Evolutionary conservation across 2,329 filamentous ascomycete genomes (phyloP).

Genomic region (Colletotrichum liriopes): DNA sequence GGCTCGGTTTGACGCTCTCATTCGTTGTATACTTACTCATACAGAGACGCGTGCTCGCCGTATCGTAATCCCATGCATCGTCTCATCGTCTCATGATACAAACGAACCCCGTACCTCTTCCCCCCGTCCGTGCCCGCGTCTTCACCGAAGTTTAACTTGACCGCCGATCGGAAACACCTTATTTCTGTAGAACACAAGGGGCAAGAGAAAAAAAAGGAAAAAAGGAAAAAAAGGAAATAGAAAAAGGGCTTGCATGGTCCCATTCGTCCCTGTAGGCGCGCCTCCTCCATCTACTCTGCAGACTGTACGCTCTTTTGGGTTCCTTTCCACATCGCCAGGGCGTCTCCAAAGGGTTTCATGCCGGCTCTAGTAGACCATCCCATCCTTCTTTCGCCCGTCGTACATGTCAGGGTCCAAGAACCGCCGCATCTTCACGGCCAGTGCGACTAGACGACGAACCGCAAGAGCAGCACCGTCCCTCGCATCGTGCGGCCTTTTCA

Average conservation of each 20-base stretch:
- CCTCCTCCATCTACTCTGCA: not conserved
- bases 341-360: slow-evolving; percentile 14
- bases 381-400: not conserved
- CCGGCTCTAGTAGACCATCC: not conserved
- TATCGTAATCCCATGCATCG: not conserved
- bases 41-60: not conserved
- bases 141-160: slow-evolving; percentile 35
- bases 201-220: too few species aligned
- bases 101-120: not conserved
- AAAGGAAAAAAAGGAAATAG: not conserved
- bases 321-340: not conserved
- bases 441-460: not conserved
- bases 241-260: not conserved
- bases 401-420: not conserved
- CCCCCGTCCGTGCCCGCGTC: not conserved
- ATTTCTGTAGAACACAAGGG: not conserved
- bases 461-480: not conserved
- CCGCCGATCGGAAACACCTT: slow-evolving; percentile 33
- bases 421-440: not conserved
- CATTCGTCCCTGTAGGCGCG: not conserved
- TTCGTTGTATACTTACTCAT: too few species aligned
- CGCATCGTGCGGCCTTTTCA: slow-evolving; percentile 28
- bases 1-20: too few species aligned
- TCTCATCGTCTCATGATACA: not conserved
- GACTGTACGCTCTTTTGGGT: not conserved